Conservation (phyloP, 352 stramenopile genomes). For the Thalassiosira mediterranea region DNA sequence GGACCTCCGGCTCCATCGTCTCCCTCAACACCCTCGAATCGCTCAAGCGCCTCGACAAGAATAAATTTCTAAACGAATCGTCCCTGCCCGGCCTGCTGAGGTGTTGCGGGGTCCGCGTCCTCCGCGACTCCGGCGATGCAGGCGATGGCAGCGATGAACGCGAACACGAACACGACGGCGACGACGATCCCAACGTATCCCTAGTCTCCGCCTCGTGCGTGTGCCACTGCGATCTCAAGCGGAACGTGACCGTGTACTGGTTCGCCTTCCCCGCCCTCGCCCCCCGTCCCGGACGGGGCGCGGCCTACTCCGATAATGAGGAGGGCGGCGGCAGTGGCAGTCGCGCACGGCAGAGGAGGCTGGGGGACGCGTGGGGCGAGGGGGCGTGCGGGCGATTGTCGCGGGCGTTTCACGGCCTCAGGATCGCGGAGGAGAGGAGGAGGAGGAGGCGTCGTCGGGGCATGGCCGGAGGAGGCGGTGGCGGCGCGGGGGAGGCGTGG, state of each 20-base stretch:
- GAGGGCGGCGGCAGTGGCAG: too few species aligned
- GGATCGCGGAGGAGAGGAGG: constrained; percentile 11
- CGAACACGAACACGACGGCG: not conserved
- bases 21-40: constrained; percentile 78
- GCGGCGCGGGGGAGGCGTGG: constrained; percentile 26
- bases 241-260: constrained; percentile 80
- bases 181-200: constrained; percentile 21
- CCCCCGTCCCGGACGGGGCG: constrained; percentile 30
- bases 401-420: constrained; percentile 36
- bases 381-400: constrained; percentile 28
- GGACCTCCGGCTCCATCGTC: constrained; percentile 42
- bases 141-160: not conserved
- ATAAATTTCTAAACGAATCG: constrained; percentile 62
- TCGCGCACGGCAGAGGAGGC: not conserved
- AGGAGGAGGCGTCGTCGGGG: not conserved
- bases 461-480: not conserved
- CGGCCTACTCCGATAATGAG: constrained; percentile 30
- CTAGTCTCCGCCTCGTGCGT: constrained; percentile 53
- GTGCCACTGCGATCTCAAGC: constrained; percentile 75
- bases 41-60: constrained; percentile 77
- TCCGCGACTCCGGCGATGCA: not conserved
- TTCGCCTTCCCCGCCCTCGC: constrained; percentile 77
- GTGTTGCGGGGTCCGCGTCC: constrained; percentile 30
- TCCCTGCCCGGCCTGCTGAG: constrained; percentile 45
- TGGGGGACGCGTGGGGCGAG: constrained; percentile 25